Percentiles rank a stretch among this genome's conserved stretches.
Evolutionary conservation across 2,329 filamentous ascomycete genomes (phyloP).

Genomic region (Pseudogymnoascus sp.): DNA sequence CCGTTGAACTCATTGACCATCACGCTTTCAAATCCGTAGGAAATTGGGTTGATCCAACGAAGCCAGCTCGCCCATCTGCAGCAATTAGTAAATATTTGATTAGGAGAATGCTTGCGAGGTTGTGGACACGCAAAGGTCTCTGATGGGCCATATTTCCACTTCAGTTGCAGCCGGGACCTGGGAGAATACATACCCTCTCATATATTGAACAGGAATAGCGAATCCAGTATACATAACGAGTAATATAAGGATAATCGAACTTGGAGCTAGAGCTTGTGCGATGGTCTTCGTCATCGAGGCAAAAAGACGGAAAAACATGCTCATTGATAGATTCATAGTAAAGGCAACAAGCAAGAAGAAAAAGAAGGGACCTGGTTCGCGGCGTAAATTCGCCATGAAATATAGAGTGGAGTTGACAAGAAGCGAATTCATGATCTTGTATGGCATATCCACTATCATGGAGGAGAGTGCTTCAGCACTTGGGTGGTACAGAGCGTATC

Average conservation of each 20-base stretch:
- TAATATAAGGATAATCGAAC: conserved; percentile 52
- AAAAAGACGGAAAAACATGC: conserved; percentile 79
- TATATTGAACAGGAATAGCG: conserved; percentile 32
- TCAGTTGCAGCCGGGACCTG: not conserved
- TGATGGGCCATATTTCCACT: conserved; percentile 37
- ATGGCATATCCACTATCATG: conserved; percentile 77
- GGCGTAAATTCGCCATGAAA: conserved; percentile 69
- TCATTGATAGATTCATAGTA: conserved; percentile 47
- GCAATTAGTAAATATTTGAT: conserved; percentile 52
- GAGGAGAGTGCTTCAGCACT: conserved; percentile 80
- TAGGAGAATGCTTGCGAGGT: conserved; percentile 45
- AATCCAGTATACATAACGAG: conserved; percentile 49
- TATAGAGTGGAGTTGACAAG: conserved; percentile 73
- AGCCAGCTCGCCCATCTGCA: conserved; percentile 56
- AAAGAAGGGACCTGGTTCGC: conserved; percentile 55
- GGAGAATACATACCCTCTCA: not conserved
- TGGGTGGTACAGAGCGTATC: conserved; percentile 86
- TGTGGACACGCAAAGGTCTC: conserved; percentile 52
- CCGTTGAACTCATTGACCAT: conserved; percentile 65
- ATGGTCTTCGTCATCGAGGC: conserved; percentile 66
- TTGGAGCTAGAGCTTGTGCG: conserved; percentile 56
- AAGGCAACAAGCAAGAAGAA: conserved; percentile 50
- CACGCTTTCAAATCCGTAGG: conserved; percentile 62
- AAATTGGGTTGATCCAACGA: conserved; percentile 59
- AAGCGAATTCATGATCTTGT: conserved; percentile 65